Base-by-base conservation (phyloP, 345 rosid species). In the Brassica carinata region DNA sequence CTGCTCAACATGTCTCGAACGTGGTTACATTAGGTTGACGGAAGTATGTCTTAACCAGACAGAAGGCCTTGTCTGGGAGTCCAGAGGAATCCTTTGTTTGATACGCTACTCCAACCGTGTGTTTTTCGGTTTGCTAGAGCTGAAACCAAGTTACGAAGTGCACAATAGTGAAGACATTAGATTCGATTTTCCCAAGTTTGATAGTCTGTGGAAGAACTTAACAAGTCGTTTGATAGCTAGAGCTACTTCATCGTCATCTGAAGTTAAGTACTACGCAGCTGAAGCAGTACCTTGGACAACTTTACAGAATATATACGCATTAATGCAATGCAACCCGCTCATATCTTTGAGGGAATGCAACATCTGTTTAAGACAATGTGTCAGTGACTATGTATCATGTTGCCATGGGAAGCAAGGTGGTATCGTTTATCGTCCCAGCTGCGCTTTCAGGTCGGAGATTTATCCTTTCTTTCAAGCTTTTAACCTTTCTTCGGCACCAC, bases 141-240 rank as follows among this genome's bases (percentile, higher is more conserved):
- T 53, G 19, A 5, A 53, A 4, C 11, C 7, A 63, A 15, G 29
- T 19, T 2, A 8, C 34, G 5, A 1, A 11, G 3, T 13, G n/a
- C 17, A 53, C 7, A 27, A 69, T 40, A 69, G 19, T 0, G 51
- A 23, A 61, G 63, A 69, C 38, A 17, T 15, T 5, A n/a, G 62
- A 58, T 29, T 5, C 14, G 74, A 69, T 6, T 29, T 4, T 8
- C 29, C 66, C 4, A 19, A 57, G 67, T 67, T 72, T 23, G 9
- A 85, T 45, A 26, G 77, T 34, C 62, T 86, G 11, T 77, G 74
- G 80, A 74, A 61, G 10, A 68, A 33, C 15, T 13, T 77, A 34
- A 77, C 69, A 67, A 11, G 0, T 61, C 9, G 18, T 11, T 8
- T 77, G 74, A 59, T 59, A 40, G 15, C 43, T 2, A 8, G 30